Evolutionary conservation across 768 basidiomycete genomes (phyloP).

Genomic region (Cystoderma amianthinum): DNA sequence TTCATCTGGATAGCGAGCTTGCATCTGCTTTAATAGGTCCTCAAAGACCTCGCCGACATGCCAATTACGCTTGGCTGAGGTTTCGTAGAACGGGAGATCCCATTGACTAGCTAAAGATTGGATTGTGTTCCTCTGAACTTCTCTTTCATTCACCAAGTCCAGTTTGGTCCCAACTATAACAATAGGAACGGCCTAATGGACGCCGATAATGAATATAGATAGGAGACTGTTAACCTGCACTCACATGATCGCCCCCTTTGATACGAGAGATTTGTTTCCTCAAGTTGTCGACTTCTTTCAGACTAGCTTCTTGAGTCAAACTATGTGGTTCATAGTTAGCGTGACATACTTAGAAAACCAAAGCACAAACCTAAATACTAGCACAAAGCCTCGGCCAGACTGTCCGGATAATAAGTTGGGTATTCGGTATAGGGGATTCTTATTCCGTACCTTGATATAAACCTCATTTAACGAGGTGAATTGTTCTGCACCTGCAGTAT

Average conservation of each 20-base stretch:
- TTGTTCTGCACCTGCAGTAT: conserved; percentile 84
- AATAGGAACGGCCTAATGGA: conserved; percentile 59
- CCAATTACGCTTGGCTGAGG: conserved; percentile 84
- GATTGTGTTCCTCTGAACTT: conserved; percentile 61
- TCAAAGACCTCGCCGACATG: conserved; percentile 75
- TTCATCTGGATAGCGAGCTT: conserved; percentile 51
- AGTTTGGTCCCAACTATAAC: conserved; percentile 84
- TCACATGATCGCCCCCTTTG: conserved; percentile 62
- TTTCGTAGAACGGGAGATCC: conserved; percentile 78
- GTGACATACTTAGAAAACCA: conserved; percentile 1
- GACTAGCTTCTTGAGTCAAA: conserved; percentile 73
- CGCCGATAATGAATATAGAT: background rate
- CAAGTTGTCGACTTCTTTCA: conserved; percentile 74
- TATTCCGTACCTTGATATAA: conserved; percentile 62
- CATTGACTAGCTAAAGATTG: conserved; percentile 58
- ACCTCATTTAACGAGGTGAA: conserved; percentile 76
- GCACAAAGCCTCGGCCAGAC: conserved; percentile 72
- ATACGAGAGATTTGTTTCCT: conserved; percentile 79
- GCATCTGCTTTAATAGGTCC: conserved; percentile 72
- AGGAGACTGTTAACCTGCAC: conserved; percentile 12
- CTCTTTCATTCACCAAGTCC: conserved; percentile 75
- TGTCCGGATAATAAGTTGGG: conserved; percentile 13
- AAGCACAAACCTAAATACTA: conserved; percentile 65
- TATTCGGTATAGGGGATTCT: background rate
- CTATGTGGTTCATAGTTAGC: conserved; percentile 25